These are phyloP conservation scores for Plasmodium inui DNA, from an alignment of 169 alveolate genomes.

Conservation along the genomic window DNA sequence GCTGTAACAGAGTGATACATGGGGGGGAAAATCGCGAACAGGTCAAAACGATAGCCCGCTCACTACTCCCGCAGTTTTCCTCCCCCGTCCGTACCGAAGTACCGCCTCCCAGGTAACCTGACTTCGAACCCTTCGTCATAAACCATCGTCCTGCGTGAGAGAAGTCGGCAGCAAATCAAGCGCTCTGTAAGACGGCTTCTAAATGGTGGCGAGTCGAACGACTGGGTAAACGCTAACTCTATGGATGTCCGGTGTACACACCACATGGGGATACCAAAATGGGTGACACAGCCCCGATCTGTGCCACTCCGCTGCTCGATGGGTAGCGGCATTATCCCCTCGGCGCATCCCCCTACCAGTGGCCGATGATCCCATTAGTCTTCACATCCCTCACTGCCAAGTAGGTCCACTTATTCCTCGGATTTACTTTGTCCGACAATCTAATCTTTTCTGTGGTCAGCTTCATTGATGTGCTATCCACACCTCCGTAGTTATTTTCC, in stretches of 20 bases:
- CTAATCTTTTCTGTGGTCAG: constrained; percentile 36
- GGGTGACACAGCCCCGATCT: neutral
- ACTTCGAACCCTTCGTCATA: constrained; percentile 89
- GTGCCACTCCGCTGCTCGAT: too few species aligned
- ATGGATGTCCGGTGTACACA: neutral
- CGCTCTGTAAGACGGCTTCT: neutral
- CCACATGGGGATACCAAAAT: too few species aligned
- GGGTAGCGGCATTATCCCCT: too few species aligned
- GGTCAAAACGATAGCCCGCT: neutral
- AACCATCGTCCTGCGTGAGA: constrained; percentile 86
- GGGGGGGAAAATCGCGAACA: neutral
- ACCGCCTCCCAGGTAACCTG: constrained; percentile 31
- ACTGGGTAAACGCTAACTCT: too few species aligned
- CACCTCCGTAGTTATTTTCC: constrained; percentile 18
- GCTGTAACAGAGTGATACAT: neutral
- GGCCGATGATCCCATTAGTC: constrained; percentile 66
- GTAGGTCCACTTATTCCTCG: constrained; percentile 74
- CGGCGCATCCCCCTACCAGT: constrained; percentile 16
- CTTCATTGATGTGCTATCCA: neutral
- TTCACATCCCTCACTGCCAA: constrained; percentile 72
- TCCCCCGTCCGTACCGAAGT: constrained; percentile 68
- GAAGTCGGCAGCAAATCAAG: neutral
- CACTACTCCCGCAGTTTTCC: neutral
- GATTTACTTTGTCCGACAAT: neutral
- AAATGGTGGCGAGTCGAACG: too few species aligned